A percentile compares a stretch with the other conserved stretches of the same genome.
Evolutionary conservation across 441 rosid species (phyloP).

Genomic region (Jatropha podagrica): DNA sequence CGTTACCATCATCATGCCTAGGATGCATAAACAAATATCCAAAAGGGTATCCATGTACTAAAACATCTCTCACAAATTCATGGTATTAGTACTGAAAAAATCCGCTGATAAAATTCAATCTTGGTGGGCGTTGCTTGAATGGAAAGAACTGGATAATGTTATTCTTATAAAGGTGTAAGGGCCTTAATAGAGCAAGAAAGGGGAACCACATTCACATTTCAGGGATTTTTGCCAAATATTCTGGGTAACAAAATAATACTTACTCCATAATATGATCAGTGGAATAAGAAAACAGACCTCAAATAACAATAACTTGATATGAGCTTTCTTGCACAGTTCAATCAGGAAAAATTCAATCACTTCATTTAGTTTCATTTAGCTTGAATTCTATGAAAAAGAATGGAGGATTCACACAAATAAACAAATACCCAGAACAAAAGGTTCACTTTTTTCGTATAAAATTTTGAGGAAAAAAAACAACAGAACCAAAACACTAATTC

Average conservation of each 20-base stretch:
- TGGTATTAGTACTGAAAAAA: neutral
- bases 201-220: neutral
- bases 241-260: neutral
- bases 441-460: neutral
- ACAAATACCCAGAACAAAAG: slow-evolving; percentile 2
- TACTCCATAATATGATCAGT: neutral
- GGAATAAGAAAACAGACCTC: neutral
- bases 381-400: neutral
- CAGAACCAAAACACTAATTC: neutral
- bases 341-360: neutral
- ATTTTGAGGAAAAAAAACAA: neutral
- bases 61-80: neutral
- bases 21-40: neutral
- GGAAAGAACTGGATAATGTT: neutral
- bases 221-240: neutral
- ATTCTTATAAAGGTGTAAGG: too few species aligned
- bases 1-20: too few species aligned
- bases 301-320: neutral
- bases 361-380: neutral
- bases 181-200: neutral
- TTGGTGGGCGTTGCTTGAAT: neutral
- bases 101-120: neutral
- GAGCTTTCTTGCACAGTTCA: neutral
- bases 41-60: neutral
- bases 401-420: neutral